Evolutionary conservation across 768 basidiomycete species (phyloP), one percentile per base, ranked within the genome.

Genomic region (Heimioporus sp.): DNA sequence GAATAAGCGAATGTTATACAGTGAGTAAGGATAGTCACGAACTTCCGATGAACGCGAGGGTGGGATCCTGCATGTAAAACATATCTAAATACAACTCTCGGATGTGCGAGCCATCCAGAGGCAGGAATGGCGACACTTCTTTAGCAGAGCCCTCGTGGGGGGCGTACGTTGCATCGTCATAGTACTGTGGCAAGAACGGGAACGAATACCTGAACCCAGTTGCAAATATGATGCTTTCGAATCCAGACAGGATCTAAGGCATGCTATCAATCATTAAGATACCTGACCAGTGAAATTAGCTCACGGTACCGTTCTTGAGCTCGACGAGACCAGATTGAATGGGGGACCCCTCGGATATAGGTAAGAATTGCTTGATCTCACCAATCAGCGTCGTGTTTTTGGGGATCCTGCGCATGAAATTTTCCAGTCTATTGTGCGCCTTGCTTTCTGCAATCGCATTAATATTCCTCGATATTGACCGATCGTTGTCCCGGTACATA

Each of bases 111-210:
- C 57, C 58, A 1, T 46, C 49, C 46, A 21, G 2, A 3, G 59
- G 48, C 6, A 61, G 36, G 34, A 61, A 60, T 5, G 50, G 45
- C 12, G 51, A 43, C 5, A 57, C 43, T 4, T 37, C 37, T 13
- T 30, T 0, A 11, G 43, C 30, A 3, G 46, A 46, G 1, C 48
- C 43, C n/a, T 31, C 32, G 2, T 43, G 43, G 13, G 51, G 46
- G 2, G 28, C 37, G 5, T 46, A 47, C 2, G 49, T 21, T 16
- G 51, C 48, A 15, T 16, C 43, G 3, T 61, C 59, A 32, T 61
- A 61, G 34, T 57, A 57, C 31, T 53, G 59, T 8, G 55, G 21
- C 34, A 54, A 43, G 48, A 61, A 61, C 24, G 59, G 60, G 12
- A 35, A 61, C 12, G 59, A 54, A n/a, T 52, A 48, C 19, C 48